Evolutionary conservation across 805 yeast genomes (phyloP).

Genomic region (Pichia californica): DNA sequence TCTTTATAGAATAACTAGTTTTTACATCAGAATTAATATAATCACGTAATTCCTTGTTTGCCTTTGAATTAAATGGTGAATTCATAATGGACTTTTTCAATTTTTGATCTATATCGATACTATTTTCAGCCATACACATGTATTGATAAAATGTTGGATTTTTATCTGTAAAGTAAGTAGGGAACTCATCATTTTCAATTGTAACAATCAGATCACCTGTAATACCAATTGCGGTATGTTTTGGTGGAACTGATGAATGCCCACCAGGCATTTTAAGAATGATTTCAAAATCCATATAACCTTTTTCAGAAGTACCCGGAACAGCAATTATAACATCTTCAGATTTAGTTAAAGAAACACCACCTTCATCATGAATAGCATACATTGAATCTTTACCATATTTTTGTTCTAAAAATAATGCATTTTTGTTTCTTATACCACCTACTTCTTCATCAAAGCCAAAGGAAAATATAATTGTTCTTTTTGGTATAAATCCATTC

Average conservation of each 20-base stretch:
- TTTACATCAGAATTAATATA: constrained; percentile 25
- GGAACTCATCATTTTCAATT: constrained; percentile 34
- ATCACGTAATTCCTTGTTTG: constrained; percentile 34
- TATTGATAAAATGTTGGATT: constrained; percentile 40
- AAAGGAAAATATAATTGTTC: constrained; percentile 41
- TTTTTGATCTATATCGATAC: constrained; percentile 27
- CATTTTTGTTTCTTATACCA: constrained; percentile 34
- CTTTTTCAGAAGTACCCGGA: constrained; percentile 46
- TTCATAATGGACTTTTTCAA: constrained; percentile 33
- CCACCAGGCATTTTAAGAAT: constrained; percentile 43
- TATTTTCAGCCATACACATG: constrained; percentile 42
- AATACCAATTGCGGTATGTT: constrained; percentile 43
- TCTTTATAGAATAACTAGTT: constrained; percentile 35
- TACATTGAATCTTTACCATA: constrained; percentile 39
- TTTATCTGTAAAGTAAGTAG: constrained; percentile 33
- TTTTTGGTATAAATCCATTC: constrained; percentile 33
- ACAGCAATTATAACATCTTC: constrained; percentile 35
- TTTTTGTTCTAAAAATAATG: constrained; percentile 27
- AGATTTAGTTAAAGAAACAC: constrained; percentile 29
- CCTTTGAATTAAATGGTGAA: constrained; percentile 30
- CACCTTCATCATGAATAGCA: constrained; percentile 42
- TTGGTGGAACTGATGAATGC: constrained; percentile 46
- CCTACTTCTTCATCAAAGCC: constrained; percentile 47
- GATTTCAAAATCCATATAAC: constrained; percentile 35
- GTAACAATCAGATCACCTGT: constrained; percentile 35